Base-by-base conservation (phyloP, 129 eudicot genomes). In the Saussurea involucrata region DNA sequence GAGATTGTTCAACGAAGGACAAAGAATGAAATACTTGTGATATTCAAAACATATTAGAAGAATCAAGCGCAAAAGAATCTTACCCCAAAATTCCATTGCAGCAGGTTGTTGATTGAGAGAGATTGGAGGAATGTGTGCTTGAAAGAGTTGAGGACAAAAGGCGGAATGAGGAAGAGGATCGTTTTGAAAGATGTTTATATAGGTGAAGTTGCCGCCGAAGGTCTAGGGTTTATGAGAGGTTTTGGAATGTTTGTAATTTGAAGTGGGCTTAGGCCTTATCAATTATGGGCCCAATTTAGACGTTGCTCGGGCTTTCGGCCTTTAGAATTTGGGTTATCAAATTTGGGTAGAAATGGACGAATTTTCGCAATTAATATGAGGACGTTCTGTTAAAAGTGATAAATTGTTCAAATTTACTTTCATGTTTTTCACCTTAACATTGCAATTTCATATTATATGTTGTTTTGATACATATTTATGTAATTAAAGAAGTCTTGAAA, bases 21-120 rank as follows among this genome's bases (percentile, higher is more conserved):
- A n/a, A 49, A n/a, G 21, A 72, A 55, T 24, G 36, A 1, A 21
- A 15, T 5, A 0, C 9, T 49, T 68, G 24, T 2, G 40, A 20
- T 6, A 32, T 12, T 1, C 24, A n/a, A 13, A 13, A 17, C 9
- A 64, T 3, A 68, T 10, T 20, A n/a, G 13, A 8, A 5, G 20
- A 18, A 22, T 18, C 8, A 40, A 25, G 6, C 4, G 13, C 7
- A 53, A 28, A 18, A 0, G 31, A 53, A 29, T 34, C 40, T 69
- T 72, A 91, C 97, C 97, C 97, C 97, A 91, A 33, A 91, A 91
- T 80, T 91, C 92, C 97, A 91, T 91, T 67, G 78, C 63, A 28
- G 37, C 27, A 10, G n/a, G 73, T 25, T 17, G 65, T 6, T 7
- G 58, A 49, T 22, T 1, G 57, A 28, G 44, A 44, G 57, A 31